phyloP scores from a whole-genome alignment of 495 filamentous ascomycete genomes.

The Mytilinidion resinicola region DNA sequence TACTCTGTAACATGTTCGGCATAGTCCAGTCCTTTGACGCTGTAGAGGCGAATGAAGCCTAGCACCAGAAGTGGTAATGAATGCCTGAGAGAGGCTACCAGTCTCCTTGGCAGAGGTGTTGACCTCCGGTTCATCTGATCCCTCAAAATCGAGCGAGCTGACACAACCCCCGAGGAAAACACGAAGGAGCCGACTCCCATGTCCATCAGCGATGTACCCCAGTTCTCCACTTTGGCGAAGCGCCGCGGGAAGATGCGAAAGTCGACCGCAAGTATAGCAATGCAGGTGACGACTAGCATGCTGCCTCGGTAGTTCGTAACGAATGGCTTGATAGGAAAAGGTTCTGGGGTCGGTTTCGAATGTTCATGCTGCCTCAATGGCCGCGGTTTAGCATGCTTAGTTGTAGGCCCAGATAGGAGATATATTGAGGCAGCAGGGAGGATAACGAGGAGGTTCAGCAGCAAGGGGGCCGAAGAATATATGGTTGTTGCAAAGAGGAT shows the following conservation, averaged over 20 bases:
- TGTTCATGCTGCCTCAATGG: constrained; percentile 38
- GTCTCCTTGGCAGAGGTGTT: constrained; percentile 45
- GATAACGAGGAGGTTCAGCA: constrained; percentile 70
- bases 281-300: constrained; percentile 90
- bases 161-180: constrained; percentile 90
- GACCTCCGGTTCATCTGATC: constrained; percentile 43
- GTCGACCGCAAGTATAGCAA: constrained; percentile 95
- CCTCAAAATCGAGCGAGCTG: constrained; percentile 78
- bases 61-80: constrained; percentile 76
- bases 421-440: constrained; percentile 60
- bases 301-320: constrained; percentile 81
- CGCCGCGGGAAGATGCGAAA: constrained; percentile 87
- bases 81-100: constrained; percentile 63
- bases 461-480: constrained; percentile 67
- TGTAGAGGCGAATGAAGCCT: constrained; percentile 74
- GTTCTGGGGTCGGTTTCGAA: constrained; percentile 29
- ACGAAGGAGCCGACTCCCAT: constrained; percentile 96
- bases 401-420: constrained; percentile 23
- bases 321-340: constrained; percentile 79
- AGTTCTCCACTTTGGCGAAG: constrained; percentile 96
- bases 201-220: constrained; percentile 98
- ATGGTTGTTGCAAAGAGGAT: constrained; percentile 80
- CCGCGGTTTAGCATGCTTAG: constrained; percentile 47
- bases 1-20: constrained; percentile 98
- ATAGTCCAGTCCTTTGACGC: constrained; percentile 90